Percentiles rank a stretch among this genome's conserved stretches.
phyloP scores from a whole-genome alignment of 495 filamentous ascomycete genomes.

The Xylaria cubensis region DNA sequence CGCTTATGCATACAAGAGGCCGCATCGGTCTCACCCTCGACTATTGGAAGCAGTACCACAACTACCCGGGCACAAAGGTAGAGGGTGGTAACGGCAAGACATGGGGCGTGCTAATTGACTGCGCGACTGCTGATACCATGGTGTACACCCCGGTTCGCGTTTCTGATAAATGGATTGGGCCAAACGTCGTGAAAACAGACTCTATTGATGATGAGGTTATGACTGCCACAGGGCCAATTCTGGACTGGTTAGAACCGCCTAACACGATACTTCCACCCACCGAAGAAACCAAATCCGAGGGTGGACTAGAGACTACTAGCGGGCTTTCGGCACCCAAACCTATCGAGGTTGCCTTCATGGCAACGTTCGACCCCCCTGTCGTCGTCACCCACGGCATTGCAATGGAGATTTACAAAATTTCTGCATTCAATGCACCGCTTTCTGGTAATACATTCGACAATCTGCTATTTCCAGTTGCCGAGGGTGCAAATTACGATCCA shows the following conservation, averaged over 20 bases:
- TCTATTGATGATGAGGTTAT: conserved; percentile 51
- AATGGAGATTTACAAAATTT: conserved; percentile 67
- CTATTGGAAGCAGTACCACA: conserved; percentile 79
- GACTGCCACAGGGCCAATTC: conserved; percentile 47
- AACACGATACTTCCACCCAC: conserved; percentile 50
- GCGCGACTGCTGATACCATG: conserved; percentile 56
- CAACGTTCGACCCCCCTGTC: conserved; percentile 83
- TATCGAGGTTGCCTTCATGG: conserved; percentile 81
- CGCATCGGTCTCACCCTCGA: conserved; percentile 79
- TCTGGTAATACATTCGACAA: conserved; percentile 67
- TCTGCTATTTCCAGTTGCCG: conserved; percentile 63
- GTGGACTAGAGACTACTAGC: conserved; percentile 45
- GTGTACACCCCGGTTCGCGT: conserved; percentile 66
- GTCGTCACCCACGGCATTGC: conserved; percentile 73
- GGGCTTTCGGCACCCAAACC: conserved; percentile 53
- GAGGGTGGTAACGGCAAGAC: conserved; percentile 46
- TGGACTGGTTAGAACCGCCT: conserved; percentile 73
- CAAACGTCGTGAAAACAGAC: conserved; percentile 59
- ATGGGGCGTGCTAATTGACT: conserved; percentile 70
- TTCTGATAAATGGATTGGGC: conserved; percentile 71
- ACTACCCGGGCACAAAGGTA: conserved; percentile 48
- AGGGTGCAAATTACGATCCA: conserved; percentile 44
- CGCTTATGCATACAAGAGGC: conserved; percentile 75
- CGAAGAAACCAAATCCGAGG: conserved; percentile 45
- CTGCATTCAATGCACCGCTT: conserved; percentile 63